phyloP scores from a whole-genome alignment of 768 basidiomycete species.

The Tricholoma flavovirens region DNA sequence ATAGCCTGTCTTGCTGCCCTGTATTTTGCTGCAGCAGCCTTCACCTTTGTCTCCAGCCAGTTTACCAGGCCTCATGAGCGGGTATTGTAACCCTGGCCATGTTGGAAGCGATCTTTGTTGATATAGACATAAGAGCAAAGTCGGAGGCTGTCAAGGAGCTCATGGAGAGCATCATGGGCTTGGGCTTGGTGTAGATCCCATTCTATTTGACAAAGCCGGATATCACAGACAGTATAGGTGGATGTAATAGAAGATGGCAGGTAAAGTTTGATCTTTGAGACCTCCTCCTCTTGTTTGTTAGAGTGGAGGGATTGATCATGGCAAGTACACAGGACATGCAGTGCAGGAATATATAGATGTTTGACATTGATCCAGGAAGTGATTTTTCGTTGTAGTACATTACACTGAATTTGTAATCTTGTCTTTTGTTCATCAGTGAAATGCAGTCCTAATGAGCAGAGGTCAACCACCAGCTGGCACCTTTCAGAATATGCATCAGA shows the following conservation, averaged over 20 bases:
- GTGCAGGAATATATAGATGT: background rate
- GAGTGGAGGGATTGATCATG: background rate
- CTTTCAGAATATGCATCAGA: conserved; percentile 1
- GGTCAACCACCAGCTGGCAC: background rate
- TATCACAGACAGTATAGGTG: background rate
- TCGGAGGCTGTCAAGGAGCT: no score
- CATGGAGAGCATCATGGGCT: no score
- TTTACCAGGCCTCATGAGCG: background rate
- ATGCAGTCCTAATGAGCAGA: no score
- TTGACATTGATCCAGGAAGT: conserved; percentile 1
- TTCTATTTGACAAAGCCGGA: background rate
- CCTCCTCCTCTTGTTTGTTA: background rate
- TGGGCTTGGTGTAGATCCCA: background rate
- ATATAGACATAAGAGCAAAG: background rate
- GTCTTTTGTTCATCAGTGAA: no score
- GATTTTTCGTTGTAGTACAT: background rate
- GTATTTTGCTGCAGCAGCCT: no score
- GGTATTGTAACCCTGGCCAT: background rate
- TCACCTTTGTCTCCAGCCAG: background rate
- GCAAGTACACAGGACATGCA: background rate
- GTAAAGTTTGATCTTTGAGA: no score
- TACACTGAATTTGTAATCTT: background rate
- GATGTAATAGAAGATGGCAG: background rate
- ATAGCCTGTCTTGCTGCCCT: no score
- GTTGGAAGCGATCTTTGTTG: background rate